Percentiles rank a stretch among this genome's conserved stretches.
Evolutionary conservation across 345 rosid species (phyloP).

Genomic region (Populus simonii): DNA sequence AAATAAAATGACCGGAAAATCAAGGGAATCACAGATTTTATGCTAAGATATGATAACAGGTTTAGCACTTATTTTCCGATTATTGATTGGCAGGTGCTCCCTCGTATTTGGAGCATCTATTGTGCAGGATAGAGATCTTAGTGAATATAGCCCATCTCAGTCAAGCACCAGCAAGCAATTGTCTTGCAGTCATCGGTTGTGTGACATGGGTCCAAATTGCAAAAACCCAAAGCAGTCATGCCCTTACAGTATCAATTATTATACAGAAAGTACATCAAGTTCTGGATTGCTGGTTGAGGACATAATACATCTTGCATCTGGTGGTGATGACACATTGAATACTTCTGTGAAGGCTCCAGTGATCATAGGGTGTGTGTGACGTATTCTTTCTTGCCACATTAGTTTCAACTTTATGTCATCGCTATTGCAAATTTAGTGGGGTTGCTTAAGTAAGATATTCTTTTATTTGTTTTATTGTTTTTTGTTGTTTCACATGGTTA

Average conservation of each 20-base stretch:
- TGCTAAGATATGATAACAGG: slow-evolving; percentile 38
- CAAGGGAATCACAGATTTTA: slow-evolving; percentile 14
- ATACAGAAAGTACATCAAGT: slow-evolving; percentile 60
- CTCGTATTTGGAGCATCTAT: slow-evolving; percentile 86
- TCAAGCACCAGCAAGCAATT: slow-evolving; percentile 72
- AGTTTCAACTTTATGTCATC: slow-evolving; percentile 1
- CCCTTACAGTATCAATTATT: slow-evolving; percentile 53
- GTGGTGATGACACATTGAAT: slow-evolving; percentile 28
- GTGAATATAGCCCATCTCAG: slow-evolving; percentile 63
- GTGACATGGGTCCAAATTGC: slow-evolving; percentile 52
- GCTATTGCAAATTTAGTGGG: background rate
- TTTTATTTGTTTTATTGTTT: background rate
- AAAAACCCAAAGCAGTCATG: slow-evolving; percentile 62
- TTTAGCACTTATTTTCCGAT: slow-evolving; percentile 80
- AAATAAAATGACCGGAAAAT: background rate
- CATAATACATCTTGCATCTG: slow-evolving; percentile 56
- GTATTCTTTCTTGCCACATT: background rate
- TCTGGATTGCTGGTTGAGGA: slow-evolving; percentile 81
- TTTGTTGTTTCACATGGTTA: background rate
- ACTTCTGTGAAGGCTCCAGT: slow-evolving; percentile 63
- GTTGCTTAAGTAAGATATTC: background rate
- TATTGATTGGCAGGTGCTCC: slow-evolving; percentile 99
- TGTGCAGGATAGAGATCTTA: slow-evolving; percentile 89
- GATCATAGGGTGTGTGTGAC: slow-evolving; percentile 60
- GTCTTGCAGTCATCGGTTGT: slow-evolving; percentile 68